Conservation (phyloP, 345 rosid genomes). For the Corchorus capsularis region DNA sequence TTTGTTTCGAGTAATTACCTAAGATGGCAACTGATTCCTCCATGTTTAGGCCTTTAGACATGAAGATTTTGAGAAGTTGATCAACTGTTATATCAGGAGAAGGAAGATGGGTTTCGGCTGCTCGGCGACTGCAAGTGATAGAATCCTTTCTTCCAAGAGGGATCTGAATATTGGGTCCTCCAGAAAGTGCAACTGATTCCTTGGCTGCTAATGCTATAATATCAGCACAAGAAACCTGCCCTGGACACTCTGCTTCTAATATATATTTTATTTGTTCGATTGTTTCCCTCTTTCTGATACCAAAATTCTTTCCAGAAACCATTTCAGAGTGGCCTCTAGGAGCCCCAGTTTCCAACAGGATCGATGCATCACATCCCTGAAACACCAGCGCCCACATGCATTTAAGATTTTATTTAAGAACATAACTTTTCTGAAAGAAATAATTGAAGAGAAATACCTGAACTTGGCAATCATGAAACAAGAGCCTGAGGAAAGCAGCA, state of each 20-base stretch:
- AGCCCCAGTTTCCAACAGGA: constrained; percentile 24
- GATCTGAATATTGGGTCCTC: constrained; percentile 38
- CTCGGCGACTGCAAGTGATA: constrained; percentile 22
- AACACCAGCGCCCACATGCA: neutral
- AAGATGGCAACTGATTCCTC: constrained; percentile 40
- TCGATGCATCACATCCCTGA: constrained; percentile 47
- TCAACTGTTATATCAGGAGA: constrained; percentile 30
- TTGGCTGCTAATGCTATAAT: constrained; percentile 42
- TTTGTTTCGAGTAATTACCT: constrained; percentile 10
- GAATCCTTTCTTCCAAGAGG: constrained; percentile 47
- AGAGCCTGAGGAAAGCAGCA: constrained; percentile 29
- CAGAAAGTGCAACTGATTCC: constrained; percentile 35
- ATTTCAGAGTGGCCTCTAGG: constrained; percentile 19
- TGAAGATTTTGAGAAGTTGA: constrained; percentile 29
- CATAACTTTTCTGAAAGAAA: too few species aligned
- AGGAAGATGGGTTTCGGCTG: constrained; percentile 32
- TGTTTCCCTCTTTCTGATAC: constrained; percentile 34
- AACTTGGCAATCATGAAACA: constrained; percentile 11
- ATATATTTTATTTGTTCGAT: constrained; percentile 27
- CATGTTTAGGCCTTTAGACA: constrained; percentile 32
- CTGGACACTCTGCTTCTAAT: constrained; percentile 30
- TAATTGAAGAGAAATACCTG: neutral
- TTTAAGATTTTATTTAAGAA: too few species aligned
- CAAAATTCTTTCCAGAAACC: constrained; percentile 29
- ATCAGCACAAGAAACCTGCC: constrained; percentile 43